Evolutionary conservation across 208 protist species (phyloP).

Genomic region (Novymonas esmeraldas): DNA sequence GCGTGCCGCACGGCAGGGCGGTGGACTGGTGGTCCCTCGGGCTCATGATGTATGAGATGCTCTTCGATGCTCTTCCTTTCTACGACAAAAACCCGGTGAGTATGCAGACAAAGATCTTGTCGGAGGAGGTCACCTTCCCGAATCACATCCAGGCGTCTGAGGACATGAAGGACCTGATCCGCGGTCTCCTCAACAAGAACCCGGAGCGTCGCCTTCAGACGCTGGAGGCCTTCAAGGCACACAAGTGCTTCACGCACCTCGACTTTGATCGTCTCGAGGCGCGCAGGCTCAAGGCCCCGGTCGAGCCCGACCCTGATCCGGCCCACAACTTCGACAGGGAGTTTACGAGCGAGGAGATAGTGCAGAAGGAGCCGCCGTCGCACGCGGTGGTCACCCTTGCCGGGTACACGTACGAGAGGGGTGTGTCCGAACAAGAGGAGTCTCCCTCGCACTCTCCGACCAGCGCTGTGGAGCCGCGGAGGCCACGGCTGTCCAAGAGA

Average conservation of each 20-base stretch:
- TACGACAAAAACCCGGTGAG: slow-evolving; percentile 87
- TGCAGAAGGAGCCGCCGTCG: slow-evolving; percentile 28
- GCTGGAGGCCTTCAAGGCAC: slow-evolving; percentile 79
- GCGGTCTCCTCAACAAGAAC: slow-evolving; percentile 81
- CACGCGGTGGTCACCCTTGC: slow-evolving; percentile 41
- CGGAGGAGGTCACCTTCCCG: slow-evolving; percentile 59
- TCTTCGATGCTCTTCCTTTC: slow-evolving; percentile 95
- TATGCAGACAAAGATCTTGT: slow-evolving; percentile 89
- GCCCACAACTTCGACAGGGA: slow-evolving; percentile 82
- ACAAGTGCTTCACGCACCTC: slow-evolving; percentile 86
- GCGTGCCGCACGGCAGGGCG: slow-evolving; percentile 89
- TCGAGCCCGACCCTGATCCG: slow-evolving; percentile 66
- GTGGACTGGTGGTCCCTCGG: slow-evolving; percentile 99
- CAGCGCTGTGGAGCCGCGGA: slow-evolving; percentile 5
- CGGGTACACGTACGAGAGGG: slow-evolving; percentile 69
- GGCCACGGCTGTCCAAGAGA: slow-evolving; percentile 1
- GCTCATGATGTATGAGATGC: slow-evolving; percentile 96
- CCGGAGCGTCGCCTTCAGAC: slow-evolving; percentile 74
- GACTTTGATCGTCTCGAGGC: slow-evolving; percentile 70
- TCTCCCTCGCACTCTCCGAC: slow-evolving; percentile 1
- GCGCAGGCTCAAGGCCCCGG: slow-evolving; percentile 71
- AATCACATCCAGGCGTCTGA: slow-evolving; percentile 44
- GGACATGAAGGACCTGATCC: slow-evolving; percentile 78
- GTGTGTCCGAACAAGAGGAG: slow-evolving; percentile 2
- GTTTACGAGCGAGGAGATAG: slow-evolving; percentile 66